Evolutionary conservation across 2,329 filamentous ascomycete genomes (phyloP), one percentile per base, ranked within the genome.

Genomic region (Immersiporthe knoxdaviesiana): DNA sequence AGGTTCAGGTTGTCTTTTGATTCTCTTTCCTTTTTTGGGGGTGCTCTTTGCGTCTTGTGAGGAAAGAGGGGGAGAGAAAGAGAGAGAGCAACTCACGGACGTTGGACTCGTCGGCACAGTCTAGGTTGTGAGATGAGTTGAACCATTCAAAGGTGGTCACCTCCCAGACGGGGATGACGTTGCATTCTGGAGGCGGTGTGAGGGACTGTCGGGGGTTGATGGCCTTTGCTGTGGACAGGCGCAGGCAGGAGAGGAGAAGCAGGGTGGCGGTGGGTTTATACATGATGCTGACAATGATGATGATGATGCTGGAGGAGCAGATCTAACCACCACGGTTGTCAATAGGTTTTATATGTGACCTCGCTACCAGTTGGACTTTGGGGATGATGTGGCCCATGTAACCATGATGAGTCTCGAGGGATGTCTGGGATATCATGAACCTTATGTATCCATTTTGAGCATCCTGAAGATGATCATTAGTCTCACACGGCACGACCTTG

Each of bases 151-250:
- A 62, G 3, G 63, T 44, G 21, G 67, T 62, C 27, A 69, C 63
- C 47, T 69, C 63, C 67, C 63, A 69, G 24, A 35, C 24, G 16
- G 67, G 67, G n/a, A 69, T 69, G 4, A 69, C 58, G 44, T 69
- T 63, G 47, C 67, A 69, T 61, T 62, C 67, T 44, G 58, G 30
- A 11, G 67, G 67, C 3, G 63, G 63, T 16, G 63, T 68, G 44
- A 68, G 56, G 21, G 54, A 35, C 11, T 62, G 56, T 10, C 63
- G 47, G 18, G 47, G 18, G 37, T 37, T 62, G 62, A 68, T 44
- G 18, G 54, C 2, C 14, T 56, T 56, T 30, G 52, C 12, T 30
- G 24, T 56, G 24, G 52, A 56, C 6, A 56, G 52, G 52, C 14
- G 12, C 24, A 32, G 6, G 52, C 24, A 56, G 27, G 52, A 56